Conservation (phyloP, 306 rosid genomes). For the Notholithocarpus densiflorus region DNA sequence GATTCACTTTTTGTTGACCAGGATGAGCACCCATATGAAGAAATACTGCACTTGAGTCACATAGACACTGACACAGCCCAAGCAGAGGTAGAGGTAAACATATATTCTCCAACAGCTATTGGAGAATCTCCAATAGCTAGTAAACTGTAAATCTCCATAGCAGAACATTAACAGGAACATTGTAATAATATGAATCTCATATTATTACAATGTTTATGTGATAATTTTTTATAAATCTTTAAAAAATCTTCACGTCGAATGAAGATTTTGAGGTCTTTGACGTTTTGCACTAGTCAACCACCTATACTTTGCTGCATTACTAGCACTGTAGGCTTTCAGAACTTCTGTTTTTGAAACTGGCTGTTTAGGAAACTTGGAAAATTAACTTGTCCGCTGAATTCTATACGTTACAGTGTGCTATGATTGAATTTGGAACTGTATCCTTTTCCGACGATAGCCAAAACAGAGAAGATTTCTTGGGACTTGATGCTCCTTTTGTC, state of each 20-base stretch:
- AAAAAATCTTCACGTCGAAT: not conserved
- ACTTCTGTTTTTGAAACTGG: not conserved
- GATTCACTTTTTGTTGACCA: not conserved
- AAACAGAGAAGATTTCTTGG: not conserved
- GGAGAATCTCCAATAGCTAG: no score
- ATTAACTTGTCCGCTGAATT: constrained; percentile 4
- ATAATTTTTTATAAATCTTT: constrained; percentile 12
- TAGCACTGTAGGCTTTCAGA: not conserved
- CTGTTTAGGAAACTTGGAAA: not conserved
- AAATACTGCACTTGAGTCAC: constrained; percentile 21
- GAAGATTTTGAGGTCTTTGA: constrained; percentile 6
- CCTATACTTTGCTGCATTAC: not conserved
- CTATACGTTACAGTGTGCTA: not conserved
- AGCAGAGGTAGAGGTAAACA: constrained; percentile 35
- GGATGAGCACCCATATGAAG: not conserved
- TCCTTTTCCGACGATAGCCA: not conserved
- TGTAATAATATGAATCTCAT: constrained; percentile 11
- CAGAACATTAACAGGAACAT: constrained; percentile 7
- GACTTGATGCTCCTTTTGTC: constrained; percentile 15
- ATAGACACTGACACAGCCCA: constrained; percentile 26
- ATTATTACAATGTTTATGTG: constrained; percentile 7
- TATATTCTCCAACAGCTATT: not conserved
- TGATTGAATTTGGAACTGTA: not conserved
- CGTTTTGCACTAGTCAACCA: not conserved
- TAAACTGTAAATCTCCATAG: constrained; percentile 4